Evolutionary conservation across 2,329 filamentous ascomycete species (phyloP), one percentile per base, ranked within the genome.

Genomic region (Neonectria neomacrospora): DNA sequence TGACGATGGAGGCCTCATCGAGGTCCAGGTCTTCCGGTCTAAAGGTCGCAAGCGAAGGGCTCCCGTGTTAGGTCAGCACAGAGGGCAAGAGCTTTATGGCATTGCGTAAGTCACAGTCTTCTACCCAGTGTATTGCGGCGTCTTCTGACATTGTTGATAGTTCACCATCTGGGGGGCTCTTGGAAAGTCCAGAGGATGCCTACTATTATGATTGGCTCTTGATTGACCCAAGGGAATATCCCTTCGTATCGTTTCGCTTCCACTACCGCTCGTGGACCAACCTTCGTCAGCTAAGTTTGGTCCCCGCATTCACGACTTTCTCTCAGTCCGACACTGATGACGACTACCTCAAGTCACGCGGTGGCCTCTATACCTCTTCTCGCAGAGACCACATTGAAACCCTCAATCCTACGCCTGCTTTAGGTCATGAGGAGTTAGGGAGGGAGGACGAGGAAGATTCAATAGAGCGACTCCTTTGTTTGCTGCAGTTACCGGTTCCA

Each of bases 1-100:
- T 9, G 79, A 83, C 51, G 83, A 88, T 68, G 86, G 86, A 11
- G 86, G 86, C 2, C 70, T 86, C 2, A 85, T 89, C 51, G 84
- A 88, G 65, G 73, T 88, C 3, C 79, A 80, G 37, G 81, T 82
- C 10, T 87, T 86, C 67, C 80, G 86, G 23, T 83, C 85, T n/a
- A 80, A 76, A 58, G 81, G 80, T 6, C 79, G 84, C 42, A 80
- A 74, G 58, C 76, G 81, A 63, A 78, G 78, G 48, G 77, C 81
- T 5, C 79, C 80, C 11, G 76, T 75, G 16, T 71, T 85, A 23
- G 72, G 78, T 11, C 72, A 76, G n/a, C 85, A 83, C 64, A 81
- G 81, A 47, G 75, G 75, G 41, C 83, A 85, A 62, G 80, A 83
- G 18, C 74, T 76, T 9, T 87, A 85, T 68, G 85, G 86, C 9